Conservation (phyloP, 257 asterid genomes). For the Vinca minor region DNA sequence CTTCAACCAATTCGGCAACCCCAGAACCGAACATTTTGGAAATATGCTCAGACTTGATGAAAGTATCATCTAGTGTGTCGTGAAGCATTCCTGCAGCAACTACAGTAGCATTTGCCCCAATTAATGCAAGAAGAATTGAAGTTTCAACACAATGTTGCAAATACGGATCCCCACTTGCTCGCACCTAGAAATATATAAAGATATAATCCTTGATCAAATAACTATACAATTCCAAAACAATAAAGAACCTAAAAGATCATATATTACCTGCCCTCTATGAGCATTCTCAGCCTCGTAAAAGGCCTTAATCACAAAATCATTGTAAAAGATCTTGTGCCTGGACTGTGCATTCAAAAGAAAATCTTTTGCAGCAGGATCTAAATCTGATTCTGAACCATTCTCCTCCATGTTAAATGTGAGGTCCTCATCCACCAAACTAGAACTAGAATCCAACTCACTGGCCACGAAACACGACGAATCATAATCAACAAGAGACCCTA, state of each 20-base stretch:
- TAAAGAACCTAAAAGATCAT: not conserved
- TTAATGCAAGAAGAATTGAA: slow-evolving; percentile 55
- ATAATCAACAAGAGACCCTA: slow-evolving; percentile 65
- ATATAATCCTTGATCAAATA: slow-evolving; percentile 1
- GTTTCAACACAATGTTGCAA: slow-evolving; percentile 96
- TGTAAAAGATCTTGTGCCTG: slow-evolving; percentile 57
- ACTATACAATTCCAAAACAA: not conserved
- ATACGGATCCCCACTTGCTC: slow-evolving; percentile 93
- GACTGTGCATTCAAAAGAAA: slow-evolving; percentile 68
- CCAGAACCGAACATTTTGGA: slow-evolving; percentile 52
- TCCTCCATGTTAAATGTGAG: slow-evolving; percentile 85
- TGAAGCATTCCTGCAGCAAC: slow-evolving; percentile 96
- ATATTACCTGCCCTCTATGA: slow-evolving; percentile 72
- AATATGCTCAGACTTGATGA: slow-evolving; percentile 51
- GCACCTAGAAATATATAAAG: slow-evolving; percentile 39
- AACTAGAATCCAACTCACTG: slow-evolving; percentile 25
- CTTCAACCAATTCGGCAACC: slow-evolving; percentile 85
- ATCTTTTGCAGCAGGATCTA: slow-evolving; percentile 54
- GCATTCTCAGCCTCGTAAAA: slow-evolving; percentile 77
- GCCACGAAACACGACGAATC: slow-evolving; percentile 38
- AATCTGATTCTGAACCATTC: slow-evolving; percentile 28
- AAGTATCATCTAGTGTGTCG: slow-evolving; percentile 80
- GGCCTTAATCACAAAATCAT: slow-evolving; percentile 68
- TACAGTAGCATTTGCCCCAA: slow-evolving; percentile 84
- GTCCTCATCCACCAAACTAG: slow-evolving; percentile 49